These are phyloP conservation scores for Leccinum variicolor DNA, from an alignment of 768 basidiomycete genomes.

Conservation along the genomic window DNA sequence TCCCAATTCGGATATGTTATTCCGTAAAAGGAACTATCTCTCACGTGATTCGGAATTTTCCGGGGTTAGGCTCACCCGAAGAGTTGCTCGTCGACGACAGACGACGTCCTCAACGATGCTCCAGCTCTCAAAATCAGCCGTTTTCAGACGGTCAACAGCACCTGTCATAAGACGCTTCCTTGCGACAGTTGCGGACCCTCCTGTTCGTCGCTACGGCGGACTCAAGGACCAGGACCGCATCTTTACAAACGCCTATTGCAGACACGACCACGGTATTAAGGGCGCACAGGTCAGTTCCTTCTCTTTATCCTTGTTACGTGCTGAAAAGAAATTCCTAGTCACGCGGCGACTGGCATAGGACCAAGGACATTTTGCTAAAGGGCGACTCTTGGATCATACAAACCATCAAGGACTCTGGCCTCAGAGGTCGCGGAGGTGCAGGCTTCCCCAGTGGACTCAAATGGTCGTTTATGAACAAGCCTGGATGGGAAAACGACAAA, in stretches of 20 bases:
- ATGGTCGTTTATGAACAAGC: constrained; percentile 99
- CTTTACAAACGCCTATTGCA: constrained; percentile 87
- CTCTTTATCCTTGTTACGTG: background rate
- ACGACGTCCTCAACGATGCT: constrained; percentile 24
- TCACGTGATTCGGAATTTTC: constrained; percentile 21
- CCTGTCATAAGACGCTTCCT: constrained; percentile 31
- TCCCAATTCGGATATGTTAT: background rate
- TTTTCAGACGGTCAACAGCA: constrained; percentile 13
- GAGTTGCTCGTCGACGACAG: background rate
- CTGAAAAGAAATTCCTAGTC: constrained; percentile 42
- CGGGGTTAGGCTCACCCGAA: constrained; percentile 5
- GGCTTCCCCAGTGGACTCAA: constrained; percentile 97
- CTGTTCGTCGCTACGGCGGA: constrained; percentile 88
- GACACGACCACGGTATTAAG: constrained; percentile 90
- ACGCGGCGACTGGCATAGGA: constrained; percentile 97
- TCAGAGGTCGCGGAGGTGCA: constrained; percentile 94
- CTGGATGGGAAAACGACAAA: constrained; percentile 94
- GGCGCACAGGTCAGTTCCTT: constrained; percentile 67
- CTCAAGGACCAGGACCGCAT: constrained; percentile 93
- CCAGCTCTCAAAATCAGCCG: constrained; percentile 25
- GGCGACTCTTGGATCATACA: constrained; percentile 98
- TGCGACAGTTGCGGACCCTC: constrained; percentile 80
- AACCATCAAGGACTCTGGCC: constrained; percentile 91
- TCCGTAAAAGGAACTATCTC: constrained; percentile 28
- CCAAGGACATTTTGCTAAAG: constrained; percentile 93